Conservation (phyloP, 306 rosid species). For the Elaeagnus macrophylla region DNA sequence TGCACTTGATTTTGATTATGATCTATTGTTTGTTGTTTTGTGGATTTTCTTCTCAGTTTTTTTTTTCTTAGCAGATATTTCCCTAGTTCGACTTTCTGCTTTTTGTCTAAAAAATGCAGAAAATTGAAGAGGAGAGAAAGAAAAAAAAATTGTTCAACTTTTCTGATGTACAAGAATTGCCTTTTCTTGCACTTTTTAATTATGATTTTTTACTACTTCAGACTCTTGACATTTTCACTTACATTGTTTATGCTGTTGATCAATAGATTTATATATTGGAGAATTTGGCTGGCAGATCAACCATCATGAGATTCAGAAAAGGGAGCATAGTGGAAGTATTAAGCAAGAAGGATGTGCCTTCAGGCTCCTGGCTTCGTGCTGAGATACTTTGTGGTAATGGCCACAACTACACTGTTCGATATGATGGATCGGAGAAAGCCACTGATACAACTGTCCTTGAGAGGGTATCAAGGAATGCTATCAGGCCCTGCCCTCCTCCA, state of each 20-base stretch:
- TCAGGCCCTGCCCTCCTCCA: slow-evolving; percentile 22
- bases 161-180: neutral
- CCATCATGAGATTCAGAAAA: slow-evolving; percentile 19
- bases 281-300: slow-evolving; percentile 7
- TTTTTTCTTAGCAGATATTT: slow-evolving; percentile 10
- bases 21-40: slow-evolving; percentile 20
- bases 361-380: slow-evolving; percentile 16
- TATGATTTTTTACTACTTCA: slow-evolving; percentile 2
- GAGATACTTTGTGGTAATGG: slow-evolving; percentile 8
- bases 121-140: neutral
- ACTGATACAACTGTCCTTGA: slow-evolving; percentile 20
- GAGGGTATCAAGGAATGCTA: slow-evolving; percentile 9
- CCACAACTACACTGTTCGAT: slow-evolving; percentile 8
- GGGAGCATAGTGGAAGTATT: slow-evolving; percentile 23
- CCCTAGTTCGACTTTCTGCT: slow-evolving; percentile 19
- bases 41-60: slow-evolving; percentile 13
- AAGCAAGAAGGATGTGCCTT: slow-evolving; percentile 11
- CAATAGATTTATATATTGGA: slow-evolving; percentile 23
- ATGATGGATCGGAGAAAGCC: slow-evolving; percentile 15
- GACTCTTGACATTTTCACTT: slow-evolving; percentile 16
- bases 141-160: too few relatives aligned
- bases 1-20: slow-evolving; percentile 28
- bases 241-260: neutral
- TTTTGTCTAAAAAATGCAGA: slow-evolving; percentile 11
- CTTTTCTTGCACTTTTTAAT: neutral